Percentiles rank a stretch among this genome's conserved stretches.
Evolutionary conservation across 208 protist species (phyloP).

Genomic region (Acanthamoeba royreba): DNA sequence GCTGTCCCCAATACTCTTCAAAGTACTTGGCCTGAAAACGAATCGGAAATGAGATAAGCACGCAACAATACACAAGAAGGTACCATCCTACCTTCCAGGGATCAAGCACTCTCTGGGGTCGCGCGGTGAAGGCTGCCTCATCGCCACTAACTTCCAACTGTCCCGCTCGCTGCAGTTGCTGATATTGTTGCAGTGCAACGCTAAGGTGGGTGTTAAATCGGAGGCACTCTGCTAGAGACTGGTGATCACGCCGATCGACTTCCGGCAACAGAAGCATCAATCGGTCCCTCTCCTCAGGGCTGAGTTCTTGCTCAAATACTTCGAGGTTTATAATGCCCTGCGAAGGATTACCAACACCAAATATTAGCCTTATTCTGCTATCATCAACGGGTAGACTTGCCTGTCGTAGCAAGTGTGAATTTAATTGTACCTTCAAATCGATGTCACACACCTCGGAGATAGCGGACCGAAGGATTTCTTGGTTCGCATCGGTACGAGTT

Average conservation of each 20-base stretch:
- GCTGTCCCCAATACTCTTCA: conserved; percentile 46
- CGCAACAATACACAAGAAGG: not conserved
- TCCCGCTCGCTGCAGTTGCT: conserved; percentile 13
- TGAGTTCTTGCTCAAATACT: conserved; percentile 3
- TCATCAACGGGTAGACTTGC: not conserved
- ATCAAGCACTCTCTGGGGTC: not conserved
- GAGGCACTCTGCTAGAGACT: not conserved
- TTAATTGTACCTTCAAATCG: conserved; percentile 12
- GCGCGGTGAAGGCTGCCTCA: not conserved
- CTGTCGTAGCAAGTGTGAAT: not conserved
- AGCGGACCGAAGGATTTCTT: not conserved
- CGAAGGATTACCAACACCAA: too few species aligned
- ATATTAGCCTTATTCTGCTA: not conserved
- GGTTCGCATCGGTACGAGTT: not conserved
- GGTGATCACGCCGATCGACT: not conserved
- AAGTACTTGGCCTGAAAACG: not conserved
- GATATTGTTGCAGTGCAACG: not conserved
- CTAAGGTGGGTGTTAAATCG: conserved; percentile 4
- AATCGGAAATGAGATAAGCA: not conserved
- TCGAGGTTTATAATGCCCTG: conserved; percentile 18
- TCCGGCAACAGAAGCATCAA: conserved; percentile 18
- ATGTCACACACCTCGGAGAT: conserved; percentile 29
- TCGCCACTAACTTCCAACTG: not conserved
- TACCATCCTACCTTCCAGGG: not conserved
- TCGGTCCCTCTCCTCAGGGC: conserved; percentile 5